Base-by-base conservation (phyloP, 805 yeast species). In the Metschnikowia drakensbergensis region DNA sequence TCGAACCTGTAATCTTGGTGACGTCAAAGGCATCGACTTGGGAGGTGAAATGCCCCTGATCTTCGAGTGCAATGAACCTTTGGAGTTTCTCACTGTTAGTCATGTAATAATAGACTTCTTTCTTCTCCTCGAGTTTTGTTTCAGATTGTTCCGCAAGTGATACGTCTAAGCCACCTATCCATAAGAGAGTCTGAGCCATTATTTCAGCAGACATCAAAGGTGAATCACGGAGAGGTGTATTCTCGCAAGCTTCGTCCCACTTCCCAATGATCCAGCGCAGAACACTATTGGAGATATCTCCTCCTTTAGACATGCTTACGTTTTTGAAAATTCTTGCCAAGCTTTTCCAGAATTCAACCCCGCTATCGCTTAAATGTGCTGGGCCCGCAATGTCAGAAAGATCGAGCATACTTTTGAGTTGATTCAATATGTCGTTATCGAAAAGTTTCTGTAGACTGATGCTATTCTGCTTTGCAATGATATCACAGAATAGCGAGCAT, bases 331-430 rank as follows among this genome's bases (percentile, higher is more conserved):
- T 57, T 3, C 60, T 59, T 11, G 72, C 61, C 3, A 78, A 53
- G 0, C 69, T 54, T 8, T 23, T n/a, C 43, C 43, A 40, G n/a
- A 40, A 40, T 9, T 30, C 36, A n/a, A 40, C 8, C 5, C 43
- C 43, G 17, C 29, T 40, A 28, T 40, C 23, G 36, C 43, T 40
- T 26, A 40, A 13, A 1, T 53, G 25, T 1, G 64, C 58, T 2
- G 94, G 92, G 0, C 92, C 92, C 60, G 77, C 79, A 0, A 82
- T 66, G 39, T 80, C 84, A 0, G 86, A 66, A 5, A 77, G 59
- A 33, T 82, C 85, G 41, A 78, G 64, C 1, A 81, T 45, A 28
- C 76, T 76, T 37, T 75, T 77, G 30, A 82, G 61, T 51, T 77
- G 79, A 38, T 71, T 76, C 3, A 67, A 47, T 6, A 81, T 55